These are phyloP conservation scores for Pyropia yezoensis DNA, from an alignment of 23 red algal species.

Conservation along the genomic window DNA sequence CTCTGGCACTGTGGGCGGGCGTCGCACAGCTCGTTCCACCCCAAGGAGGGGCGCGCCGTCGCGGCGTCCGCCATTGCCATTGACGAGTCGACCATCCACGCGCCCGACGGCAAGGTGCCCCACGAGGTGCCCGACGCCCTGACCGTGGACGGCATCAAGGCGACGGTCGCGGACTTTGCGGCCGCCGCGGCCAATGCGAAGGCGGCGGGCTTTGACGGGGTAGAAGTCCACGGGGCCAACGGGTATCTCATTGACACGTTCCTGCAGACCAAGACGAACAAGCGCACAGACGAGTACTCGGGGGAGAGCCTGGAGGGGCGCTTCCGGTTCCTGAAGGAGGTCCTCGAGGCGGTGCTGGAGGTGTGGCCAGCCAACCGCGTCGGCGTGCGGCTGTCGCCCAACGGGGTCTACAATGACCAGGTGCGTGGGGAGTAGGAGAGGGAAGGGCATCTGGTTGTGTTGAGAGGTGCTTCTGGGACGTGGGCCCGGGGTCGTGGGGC, in stretches of 20 bases:
- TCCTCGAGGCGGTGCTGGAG: conserved; percentile 27
- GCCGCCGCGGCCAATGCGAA: conserved; percentile 37
- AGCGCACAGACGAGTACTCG: conserved; percentile 63
- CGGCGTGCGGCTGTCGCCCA: conserved; percentile 61
- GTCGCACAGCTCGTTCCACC: conserved; percentile 40
- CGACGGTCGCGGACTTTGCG: conserved; percentile 38
- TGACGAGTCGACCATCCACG: background rate
- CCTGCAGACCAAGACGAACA: conserved; percentile 53
- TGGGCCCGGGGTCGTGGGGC: too few species aligned
- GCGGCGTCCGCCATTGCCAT: conserved; percentile 30
- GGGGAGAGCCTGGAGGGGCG: conserved; percentile 45
- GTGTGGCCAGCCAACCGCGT: conserved; percentile 48
- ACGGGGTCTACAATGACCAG: conserved; percentile 56
- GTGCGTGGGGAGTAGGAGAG: too few species aligned
- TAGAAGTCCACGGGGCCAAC: conserved; percentile 69
- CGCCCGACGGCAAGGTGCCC: conserved; percentile 9
- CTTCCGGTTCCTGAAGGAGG: conserved; percentile 39
- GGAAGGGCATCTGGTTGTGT: too few species aligned
- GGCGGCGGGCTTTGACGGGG: conserved; percentile 74
- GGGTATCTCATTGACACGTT: conserved; percentile 76
- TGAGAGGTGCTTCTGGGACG: too few species aligned
- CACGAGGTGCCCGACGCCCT: conserved; percentile 53
- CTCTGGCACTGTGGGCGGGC: conserved; percentile 70
- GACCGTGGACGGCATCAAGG: conserved; percentile 44
- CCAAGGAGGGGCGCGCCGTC: conserved; percentile 11